Evolutionary conservation across 2,329 filamentous ascomycete genomes (phyloP).

Genomic region (Alternaria brassicicola): DNA sequence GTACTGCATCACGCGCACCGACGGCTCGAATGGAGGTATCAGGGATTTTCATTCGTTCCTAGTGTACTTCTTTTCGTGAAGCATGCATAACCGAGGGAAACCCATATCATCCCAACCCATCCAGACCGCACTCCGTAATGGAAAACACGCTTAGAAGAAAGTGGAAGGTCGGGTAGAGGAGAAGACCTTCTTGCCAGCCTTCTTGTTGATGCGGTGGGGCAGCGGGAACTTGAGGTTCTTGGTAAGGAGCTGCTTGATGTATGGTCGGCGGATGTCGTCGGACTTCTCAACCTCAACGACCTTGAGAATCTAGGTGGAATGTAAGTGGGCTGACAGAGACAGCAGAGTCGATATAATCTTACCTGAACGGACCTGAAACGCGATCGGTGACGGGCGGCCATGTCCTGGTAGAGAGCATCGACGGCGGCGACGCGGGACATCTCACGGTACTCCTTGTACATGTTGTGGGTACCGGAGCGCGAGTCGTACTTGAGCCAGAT

Average conservation of each 20-base stretch:
- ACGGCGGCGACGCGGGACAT: conserved; percentile 95
- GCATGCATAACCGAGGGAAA: conserved; percentile 50
- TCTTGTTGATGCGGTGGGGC: conserved; percentile 90
- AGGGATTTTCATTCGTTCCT: conserved; percentile 53
- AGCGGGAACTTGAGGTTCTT: conserved; percentile 99
- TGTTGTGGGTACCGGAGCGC: conserved; percentile 99
- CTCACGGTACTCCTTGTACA: conserved; percentile 99
- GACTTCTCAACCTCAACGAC: conserved; percentile 96
- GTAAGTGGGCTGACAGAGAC: conserved; percentile 1
- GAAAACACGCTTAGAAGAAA: conserved; percentile 79
- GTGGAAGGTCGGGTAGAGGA: conserved; percentile 91
- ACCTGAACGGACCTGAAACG: conserved; percentile 99
- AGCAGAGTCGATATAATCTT: conserved; percentile 52
- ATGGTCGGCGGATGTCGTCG: conserved; percentile 94
- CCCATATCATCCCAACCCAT: conserved; percentile 47
- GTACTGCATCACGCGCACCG: conserved; percentile 31
- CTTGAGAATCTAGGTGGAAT: conserved; percentile 79
- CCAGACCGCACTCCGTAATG: conserved; percentile 49
- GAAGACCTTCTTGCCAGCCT: conserved; percentile 87
- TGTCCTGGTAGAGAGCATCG: conserved; percentile 98
- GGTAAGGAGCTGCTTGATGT: conserved; percentile 97
- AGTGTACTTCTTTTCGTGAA: conserved; percentile 51
- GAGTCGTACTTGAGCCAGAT: conserved; percentile 99
- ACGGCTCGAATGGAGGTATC: conserved; percentile 40
- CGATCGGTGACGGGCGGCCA: conserved; percentile 97